Evolutionary conservation across 805 yeast species (phyloP).

Genomic region (Candida golubevii): DNA sequence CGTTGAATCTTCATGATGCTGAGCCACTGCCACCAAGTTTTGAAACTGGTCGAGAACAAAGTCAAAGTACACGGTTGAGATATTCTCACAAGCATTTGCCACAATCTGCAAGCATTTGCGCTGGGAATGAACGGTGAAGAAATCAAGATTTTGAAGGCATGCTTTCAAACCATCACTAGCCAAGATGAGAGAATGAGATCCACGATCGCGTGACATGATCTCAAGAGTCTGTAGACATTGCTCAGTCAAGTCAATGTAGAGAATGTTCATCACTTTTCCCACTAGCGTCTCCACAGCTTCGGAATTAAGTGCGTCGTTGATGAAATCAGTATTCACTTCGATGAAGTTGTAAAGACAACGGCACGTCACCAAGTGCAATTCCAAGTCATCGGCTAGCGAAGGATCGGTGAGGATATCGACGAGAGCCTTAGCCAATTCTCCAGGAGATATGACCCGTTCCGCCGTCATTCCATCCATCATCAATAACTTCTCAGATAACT

Average conservation of each 20-base stretch:
- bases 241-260: constrained; percentile 87
- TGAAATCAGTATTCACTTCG: constrained; percentile 66
- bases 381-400: constrained; percentile 57
- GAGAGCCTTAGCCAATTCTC: constrained; percentile 49
- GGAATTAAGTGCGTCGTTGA: constrained; percentile 56
- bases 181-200: constrained; percentile 47
- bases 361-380: constrained; percentile 78
- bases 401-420: constrained; percentile 58
- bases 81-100: constrained; percentile 58
- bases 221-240: constrained; percentile 79
- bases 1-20: constrained; percentile 51
- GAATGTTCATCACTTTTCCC: constrained; percentile 64
- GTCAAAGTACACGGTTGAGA: constrained; percentile 41
- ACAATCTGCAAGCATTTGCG: constrained; percentile 71
- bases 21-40: constrained; percentile 51
- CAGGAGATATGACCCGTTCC: constrained; percentile 61
- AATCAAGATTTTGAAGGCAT: constrained; percentile 73
- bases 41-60: constrained; percentile 56
- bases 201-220: constrained; percentile 54
- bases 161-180: constrained; percentile 58
- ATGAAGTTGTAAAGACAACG: constrained; percentile 77
- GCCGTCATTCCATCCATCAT: constrained; percentile 65
- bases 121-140: constrained; percentile 86
- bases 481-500: constrained; percentile 57
- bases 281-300: constrained; percentile 66